phyloP scores from a whole-genome alignment of 192 early-diverging fungal genomes.

The Rhizophagus clarus region DNA sequence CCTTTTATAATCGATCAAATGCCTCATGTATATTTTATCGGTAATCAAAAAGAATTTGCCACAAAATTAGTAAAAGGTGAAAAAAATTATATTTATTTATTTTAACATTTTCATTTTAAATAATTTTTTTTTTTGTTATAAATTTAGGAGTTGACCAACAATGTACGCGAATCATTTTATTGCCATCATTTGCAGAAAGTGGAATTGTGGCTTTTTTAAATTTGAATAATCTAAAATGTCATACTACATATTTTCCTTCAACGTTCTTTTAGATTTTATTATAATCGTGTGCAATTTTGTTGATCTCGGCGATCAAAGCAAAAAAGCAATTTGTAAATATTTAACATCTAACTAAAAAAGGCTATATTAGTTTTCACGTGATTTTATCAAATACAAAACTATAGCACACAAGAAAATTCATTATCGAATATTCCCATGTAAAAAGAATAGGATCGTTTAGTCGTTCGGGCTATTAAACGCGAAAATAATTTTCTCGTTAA shows the following conservation, averaged over 20 bases:
- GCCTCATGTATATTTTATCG: conserved; percentile 90
- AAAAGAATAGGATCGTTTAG: too few species aligned
- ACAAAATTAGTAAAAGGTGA: conserved; percentile 57
- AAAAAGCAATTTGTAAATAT: too few species aligned
- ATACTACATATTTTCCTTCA: conserved; percentile 38
- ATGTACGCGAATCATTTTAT: conserved; percentile 66
- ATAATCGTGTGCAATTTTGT: too few species aligned
- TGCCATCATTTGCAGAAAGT: conserved; percentile 76
- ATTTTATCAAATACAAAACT: too few species aligned
- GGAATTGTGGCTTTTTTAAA: conserved; percentile 79
- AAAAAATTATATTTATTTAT: conserved; percentile 10
- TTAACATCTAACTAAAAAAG: too few species aligned
- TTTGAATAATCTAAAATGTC: conserved; percentile 65
- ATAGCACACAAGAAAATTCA: too few species aligned
- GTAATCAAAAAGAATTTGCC: conserved; percentile 80
- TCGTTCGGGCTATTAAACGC: too few species aligned
- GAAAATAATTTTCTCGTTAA: too few species aligned
- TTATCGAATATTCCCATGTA: too few species aligned
- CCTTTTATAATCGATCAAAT: conserved; percentile 78
- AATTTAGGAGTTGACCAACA: conserved; percentile 55
- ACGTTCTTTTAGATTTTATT: background rate
- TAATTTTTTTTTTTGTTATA: conserved; percentile 17
- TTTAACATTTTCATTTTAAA: background rate
- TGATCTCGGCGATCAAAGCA: too few species aligned
- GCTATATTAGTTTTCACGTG: too few species aligned